A percentile compares a stretch with the other conserved stretches of the same genome.
phyloP scores from a whole-genome alignment of 495 filamentous ascomycete genomes.

The Penicillium chermesinum region DNA sequence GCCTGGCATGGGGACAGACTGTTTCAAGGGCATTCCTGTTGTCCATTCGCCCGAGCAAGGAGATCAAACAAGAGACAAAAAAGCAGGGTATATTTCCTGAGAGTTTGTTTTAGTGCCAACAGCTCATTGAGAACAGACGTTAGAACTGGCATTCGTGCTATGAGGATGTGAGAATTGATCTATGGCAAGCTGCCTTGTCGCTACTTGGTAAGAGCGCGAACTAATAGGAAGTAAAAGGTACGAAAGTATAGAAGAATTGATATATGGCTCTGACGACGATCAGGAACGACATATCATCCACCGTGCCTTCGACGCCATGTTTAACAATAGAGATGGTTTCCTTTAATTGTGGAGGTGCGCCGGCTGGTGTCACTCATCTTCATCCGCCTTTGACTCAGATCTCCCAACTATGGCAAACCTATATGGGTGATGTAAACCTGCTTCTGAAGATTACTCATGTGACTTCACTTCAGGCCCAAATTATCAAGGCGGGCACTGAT shows the following conservation, averaged over 20 bases:
- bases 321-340: conserved; percentile 50
- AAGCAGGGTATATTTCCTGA: not conserved
- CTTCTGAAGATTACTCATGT: conserved; percentile 46
- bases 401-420: conserved; percentile 40
- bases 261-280: conserved; percentile 57
- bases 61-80: not conserved
- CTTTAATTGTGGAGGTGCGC: conserved; percentile 52
- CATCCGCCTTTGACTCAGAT: conserved; percentile 24
- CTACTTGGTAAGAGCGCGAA: not conserved
- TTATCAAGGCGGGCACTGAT: conserved; percentile 22
- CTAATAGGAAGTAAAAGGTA: not conserved
- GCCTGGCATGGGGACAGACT: not conserved
- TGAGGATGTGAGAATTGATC: conserved; percentile 13
- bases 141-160: conserved; percentile 16
- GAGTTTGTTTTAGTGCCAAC: not conserved
- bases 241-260: conserved; percentile 8
- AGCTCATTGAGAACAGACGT: not conserved
- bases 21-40: not conserved
- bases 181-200: too few species aligned
- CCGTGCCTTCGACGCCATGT: conserved; percentile 51
- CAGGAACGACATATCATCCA: conserved; percentile 48
- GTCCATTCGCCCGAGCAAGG: not conserved
- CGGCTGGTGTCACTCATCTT: conserved; percentile 38
- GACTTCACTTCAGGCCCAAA: conserved; percentile 37
- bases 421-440: conserved; percentile 44